Base-by-base conservation (phyloP, 2,329 filamentous ascomycete species). In the Keithomyces neogunnii region DNA sequence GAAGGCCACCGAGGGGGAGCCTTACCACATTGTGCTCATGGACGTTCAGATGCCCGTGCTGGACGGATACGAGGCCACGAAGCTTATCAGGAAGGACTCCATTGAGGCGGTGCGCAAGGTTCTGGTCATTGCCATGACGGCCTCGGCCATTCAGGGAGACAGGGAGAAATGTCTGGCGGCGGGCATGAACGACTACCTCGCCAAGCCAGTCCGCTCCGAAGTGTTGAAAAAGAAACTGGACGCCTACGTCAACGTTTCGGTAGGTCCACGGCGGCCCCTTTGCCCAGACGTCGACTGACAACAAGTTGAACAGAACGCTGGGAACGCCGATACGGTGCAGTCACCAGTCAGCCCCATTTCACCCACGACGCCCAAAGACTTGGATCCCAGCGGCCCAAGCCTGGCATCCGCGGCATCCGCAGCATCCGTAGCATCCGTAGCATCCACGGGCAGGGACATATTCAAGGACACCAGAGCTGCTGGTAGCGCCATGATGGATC, bases 81-180 rank as follows among this genome's bases (percentile, higher is more conserved):
- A 86, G 57, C 78, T 89, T 52, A 82, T 96, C 44, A 84, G 91
- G 8, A 81, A 82, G 58, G 90, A 96, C 65, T 66, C 81, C 0
- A 80, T 89, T 53, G 85, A 89, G 36, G 79, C 80, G 6, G 89
- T 97, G 9, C 79, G 88, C 49, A 84, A 88, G 57, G 82, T 95
- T 1, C 74, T 96, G n/a, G 88, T 97, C 47, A 96, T 97, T 60
- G 92, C 92, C 50, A 96, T 97, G 92, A 97, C 92, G 1, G 92
- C 92, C 1, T 91, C 86, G 30, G 92, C 92, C 3, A 97, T 97
- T 55, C 88, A 93, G 64, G 92, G 92, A 19, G 92, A 97, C 64
- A 79, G 91, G 46, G 92, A 97, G 66, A 96, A 95, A 70, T 96
- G 92, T 60, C 73, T 96, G n/a, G 89, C 90, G 47, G 89, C 89